Conservation (phyloP, 169 alveolate species). For the Plasmodium sp. region DNA sequence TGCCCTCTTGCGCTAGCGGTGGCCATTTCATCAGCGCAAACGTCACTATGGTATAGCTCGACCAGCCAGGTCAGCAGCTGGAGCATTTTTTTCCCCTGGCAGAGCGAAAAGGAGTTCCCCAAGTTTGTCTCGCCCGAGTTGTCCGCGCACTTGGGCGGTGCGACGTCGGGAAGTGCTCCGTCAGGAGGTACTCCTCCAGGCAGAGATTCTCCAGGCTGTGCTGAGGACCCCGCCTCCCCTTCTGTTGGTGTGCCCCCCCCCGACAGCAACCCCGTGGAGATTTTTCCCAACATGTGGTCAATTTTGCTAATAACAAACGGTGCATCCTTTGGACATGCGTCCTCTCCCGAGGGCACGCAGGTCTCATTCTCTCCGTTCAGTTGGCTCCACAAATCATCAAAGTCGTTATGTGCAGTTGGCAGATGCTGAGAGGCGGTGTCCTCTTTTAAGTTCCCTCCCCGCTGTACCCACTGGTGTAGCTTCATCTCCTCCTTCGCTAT, state of each 20-base stretch:
- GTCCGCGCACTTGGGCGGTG: neutral
- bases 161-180: neutral
- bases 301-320: neutral
- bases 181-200: no score
- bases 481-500: neutral
- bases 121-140: neutral
- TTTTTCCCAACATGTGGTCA: neutral
- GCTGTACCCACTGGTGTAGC: neutral
- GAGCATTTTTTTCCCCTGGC: conserved; percentile 17
- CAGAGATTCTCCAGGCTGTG: neutral
- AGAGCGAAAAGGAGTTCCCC: neutral
- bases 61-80: conserved; percentile 6
- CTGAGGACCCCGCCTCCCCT: neutral
- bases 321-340: neutral
- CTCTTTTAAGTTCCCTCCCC: neutral
- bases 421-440: neutral
- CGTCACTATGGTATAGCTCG: neutral
- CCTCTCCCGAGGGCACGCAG: neutral
- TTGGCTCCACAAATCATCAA: neutral
- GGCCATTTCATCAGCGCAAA: neutral
- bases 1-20: neutral
- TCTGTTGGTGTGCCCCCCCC: neutral
- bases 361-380: neutral
- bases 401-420: neutral
- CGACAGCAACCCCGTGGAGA: neutral